These are phyloP conservation scores for Pichia exigua DNA, from an alignment of 805 yeast genomes.

Conservation along the genomic window DNA sequence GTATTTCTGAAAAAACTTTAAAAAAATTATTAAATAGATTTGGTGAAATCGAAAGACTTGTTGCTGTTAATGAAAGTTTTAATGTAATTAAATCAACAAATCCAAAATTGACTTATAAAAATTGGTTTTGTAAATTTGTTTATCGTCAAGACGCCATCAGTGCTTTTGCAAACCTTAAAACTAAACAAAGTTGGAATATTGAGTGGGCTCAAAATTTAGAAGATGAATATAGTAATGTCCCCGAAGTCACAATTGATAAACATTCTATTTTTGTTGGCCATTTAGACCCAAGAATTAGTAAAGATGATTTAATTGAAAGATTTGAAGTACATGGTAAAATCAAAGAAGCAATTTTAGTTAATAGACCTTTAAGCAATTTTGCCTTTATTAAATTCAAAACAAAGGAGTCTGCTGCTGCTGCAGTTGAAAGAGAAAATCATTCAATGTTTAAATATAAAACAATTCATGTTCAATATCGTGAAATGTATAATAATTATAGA, in stretches of 20 bases:
- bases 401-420: constrained; percentile 75
- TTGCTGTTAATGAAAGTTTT: constrained; percentile 33
- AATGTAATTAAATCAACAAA: constrained; percentile 12
- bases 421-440: constrained; percentile 81
- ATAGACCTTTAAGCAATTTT: constrained; percentile 46
- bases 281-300: constrained; percentile 45
- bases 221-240: constrained; percentile 29
- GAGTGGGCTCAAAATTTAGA: constrained; percentile 87
- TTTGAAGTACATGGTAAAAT: constrained; percentile 65
- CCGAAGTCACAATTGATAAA: constrained; percentile 51
- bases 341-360: constrained; percentile 45
- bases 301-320: constrained; percentile 46
- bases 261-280: constrained; percentile 76
- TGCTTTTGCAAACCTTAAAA: constrained; percentile 65
- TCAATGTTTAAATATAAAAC: constrained; percentile 64
- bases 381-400: constrained; percentile 64
- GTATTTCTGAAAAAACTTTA: constrained; percentile 27
- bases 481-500: constrained; percentile 36
- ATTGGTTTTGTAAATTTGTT: constrained; percentile 72
- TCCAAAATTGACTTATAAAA: constrained; percentile 11
- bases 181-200: constrained; percentile 46
- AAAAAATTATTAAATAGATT: constrained; percentile 36
- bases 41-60: constrained; percentile 72
- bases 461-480: constrained; percentile 81
- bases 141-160: constrained; percentile 83